Percentiles rank a stretch among this genome's conserved stretches.
phyloP scores from a whole-genome alignment of 2,329 filamentous ascomycete species.

The Pseudohalonectria lignicola region DNA sequence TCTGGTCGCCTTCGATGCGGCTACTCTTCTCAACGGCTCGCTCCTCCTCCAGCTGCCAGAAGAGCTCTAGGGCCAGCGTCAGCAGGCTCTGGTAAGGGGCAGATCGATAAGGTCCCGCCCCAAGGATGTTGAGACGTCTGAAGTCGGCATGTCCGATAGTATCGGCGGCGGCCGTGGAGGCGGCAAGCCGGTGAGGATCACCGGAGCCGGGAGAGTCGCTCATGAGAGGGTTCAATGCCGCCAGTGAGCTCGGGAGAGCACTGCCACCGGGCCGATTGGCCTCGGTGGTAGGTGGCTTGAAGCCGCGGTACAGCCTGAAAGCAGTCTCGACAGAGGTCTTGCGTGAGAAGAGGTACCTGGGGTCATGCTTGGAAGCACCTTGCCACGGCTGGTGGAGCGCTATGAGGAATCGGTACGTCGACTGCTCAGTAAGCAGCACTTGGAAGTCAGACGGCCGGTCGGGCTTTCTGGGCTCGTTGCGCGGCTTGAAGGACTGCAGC shows the following conservation, averaged over 20 bases:
- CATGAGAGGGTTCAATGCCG: conserved; percentile 1
- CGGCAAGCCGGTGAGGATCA: too few relatives aligned
- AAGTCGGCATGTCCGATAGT: conserved; percentile 20
- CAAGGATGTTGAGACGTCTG: conserved; percentile 25
- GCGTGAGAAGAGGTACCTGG: conserved; percentile 40
- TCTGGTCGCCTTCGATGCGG: conserved; percentile 1
- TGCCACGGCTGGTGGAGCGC: conserved; percentile 43
- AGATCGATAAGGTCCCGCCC: conserved; percentile 29
- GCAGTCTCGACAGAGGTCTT: conserved; percentile 34
- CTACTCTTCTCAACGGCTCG: conserved; percentile 12
- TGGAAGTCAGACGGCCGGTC: conserved; percentile 23
- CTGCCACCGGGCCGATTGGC: too few relatives aligned
- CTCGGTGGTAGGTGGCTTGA: too few relatives aligned
- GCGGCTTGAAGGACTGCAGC: conserved; percentile 15
- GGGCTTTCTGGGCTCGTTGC: conserved; percentile 3
- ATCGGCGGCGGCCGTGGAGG: conserved; percentile 7
- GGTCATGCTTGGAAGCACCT: conserved; percentile 28
- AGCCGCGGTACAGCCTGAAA: conserved; percentile 17
- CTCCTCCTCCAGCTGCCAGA: conserved; percentile 31
- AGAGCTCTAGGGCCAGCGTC: conserved; percentile 32
- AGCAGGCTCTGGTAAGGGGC: conserved; percentile 26
- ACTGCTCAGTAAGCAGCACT: conserved; percentile 27
- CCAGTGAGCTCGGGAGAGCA: too few relatives aligned
- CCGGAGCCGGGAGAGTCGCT: conserved; percentile 2
- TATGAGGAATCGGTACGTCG: conserved; percentile 35